phyloP scores from a whole-genome alignment of 2,329 filamentous ascomycete species.

The Parascedosporium putredinis region DNA sequence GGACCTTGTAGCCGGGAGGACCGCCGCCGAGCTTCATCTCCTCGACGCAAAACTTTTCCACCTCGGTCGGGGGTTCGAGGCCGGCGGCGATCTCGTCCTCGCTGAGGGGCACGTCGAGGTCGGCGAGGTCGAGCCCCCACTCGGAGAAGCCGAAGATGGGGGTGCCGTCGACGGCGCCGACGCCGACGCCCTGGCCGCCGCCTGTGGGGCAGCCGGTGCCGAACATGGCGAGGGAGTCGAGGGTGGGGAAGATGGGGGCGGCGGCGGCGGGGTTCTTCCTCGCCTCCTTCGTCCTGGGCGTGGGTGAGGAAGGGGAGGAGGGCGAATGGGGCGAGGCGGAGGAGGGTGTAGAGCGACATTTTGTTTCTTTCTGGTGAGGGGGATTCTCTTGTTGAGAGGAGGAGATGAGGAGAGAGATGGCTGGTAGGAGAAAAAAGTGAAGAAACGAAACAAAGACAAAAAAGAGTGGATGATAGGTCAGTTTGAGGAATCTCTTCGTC shows the following conservation, averaged over 20 bases:
- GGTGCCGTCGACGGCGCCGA: constrained; percentile 4
- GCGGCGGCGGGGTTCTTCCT: no score
- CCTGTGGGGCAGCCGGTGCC: constrained; percentile 6
- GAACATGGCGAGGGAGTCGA: constrained; percentile 6
- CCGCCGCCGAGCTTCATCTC: constrained; percentile 1
- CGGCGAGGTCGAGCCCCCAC: constrained; percentile 5
- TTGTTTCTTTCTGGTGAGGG: no score
- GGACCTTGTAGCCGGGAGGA: constrained; percentile 3
- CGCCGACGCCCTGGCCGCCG: not conserved
- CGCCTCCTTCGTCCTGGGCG: not conserved
- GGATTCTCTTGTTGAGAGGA: no score
- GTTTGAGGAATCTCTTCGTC: no score
- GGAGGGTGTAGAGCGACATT: not conserved
- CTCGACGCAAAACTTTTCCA: constrained; percentile 6
- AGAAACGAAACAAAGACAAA: no score
- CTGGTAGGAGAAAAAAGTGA: no score
- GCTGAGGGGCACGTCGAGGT: not conserved
- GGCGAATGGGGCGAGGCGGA: not conserved
- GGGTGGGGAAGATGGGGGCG: constrained; percentile 5
- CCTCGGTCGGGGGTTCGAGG: not conserved
- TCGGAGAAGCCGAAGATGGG: constrained; percentile 4
- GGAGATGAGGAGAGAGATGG: not conserved
- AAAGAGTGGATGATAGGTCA: no score
- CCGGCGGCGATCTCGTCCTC: not conserved
- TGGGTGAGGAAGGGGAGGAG: not conserved